These are phyloP conservation scores for Stephanodiscus minutulus DNA, from an alignment of 108 stramenopile genomes.

Conservation along the genomic window DNA sequence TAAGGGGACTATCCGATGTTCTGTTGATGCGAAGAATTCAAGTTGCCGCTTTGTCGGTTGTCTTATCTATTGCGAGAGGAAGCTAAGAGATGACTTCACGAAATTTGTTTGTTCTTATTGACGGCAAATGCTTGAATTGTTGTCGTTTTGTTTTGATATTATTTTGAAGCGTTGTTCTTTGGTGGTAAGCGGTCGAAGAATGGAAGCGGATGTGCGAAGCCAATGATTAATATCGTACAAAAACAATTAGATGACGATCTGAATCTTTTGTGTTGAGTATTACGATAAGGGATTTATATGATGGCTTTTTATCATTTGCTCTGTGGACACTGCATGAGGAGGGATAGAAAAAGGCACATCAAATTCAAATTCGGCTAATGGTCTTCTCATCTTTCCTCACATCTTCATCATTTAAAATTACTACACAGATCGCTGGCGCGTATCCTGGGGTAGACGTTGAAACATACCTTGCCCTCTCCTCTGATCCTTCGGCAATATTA, in stretches of 20 bases:
- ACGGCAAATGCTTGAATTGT: no score
- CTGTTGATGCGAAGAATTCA: not conserved
- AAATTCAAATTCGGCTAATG: not conserved
- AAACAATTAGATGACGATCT: slow-evolving; percentile 57
- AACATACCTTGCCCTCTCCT: slow-evolving; percentile 66
- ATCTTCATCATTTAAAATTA: not conserved
- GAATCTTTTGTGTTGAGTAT: slow-evolving; percentile 42
- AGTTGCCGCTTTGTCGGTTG: not conserved
- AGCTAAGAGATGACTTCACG: no score
- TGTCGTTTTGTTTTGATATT: no score
- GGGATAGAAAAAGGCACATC: no score
- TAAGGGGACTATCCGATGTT: no score
- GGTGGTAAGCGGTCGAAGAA: no score
- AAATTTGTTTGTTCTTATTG: no score
- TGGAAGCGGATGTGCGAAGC: slow-evolving; percentile 2
- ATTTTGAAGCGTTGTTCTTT: no score
- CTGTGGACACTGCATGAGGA: not conserved
- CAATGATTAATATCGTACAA: slow-evolving; percentile 47
- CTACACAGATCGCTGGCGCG: slow-evolving; percentile 77
- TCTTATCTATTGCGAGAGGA: no score
- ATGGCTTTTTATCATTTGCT: slow-evolving; percentile 39
- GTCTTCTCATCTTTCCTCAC: not conserved
- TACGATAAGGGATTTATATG: slow-evolving; percentile 64
- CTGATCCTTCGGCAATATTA: slow-evolving; percentile 64
- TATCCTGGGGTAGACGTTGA: slow-evolving; percentile 78